Evolutionary conservation across 768 basidiomycete genomes (phyloP), one percentile per base, ranked within the genome.

Genomic region (Rhodocollybia butyracea): DNA sequence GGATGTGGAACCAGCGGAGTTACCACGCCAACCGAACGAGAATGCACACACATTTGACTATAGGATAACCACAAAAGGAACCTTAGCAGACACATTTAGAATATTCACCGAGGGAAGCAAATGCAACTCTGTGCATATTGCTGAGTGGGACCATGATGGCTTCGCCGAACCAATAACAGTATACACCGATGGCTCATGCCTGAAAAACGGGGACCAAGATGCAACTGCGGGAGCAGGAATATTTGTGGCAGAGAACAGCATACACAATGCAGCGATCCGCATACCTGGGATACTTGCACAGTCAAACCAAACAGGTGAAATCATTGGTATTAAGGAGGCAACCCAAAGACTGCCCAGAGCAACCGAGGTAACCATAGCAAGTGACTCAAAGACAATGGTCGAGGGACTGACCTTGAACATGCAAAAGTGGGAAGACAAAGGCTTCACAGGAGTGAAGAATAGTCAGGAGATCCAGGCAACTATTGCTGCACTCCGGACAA

Each of bases 101-200:
- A 46, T 46, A 15, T 46, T 46, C 45, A 46, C 45, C 1, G 39
- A n/a, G n/a, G n/a, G n/a, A n/a, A 40, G 7, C 11, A 6, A 40
- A 5, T 21, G 7, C 7, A 13, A 1, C 19, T 21, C 2, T 2
- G 15, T 2, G 24, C 22, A 2, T 21, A 46, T 5, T 10, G 10
- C 1, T 24, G 19, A 15, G 19, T 24, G 5, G 26, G n/a, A n/a
- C n/a, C n/a, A 46, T 24, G 15, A 17, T 1, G 26, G 5, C 6
- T n/a, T n/a, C n/a, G n/a, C n/a, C n/a, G 11, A 38, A n/a, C n/a
- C 36, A 38, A n/a, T n/a, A 38, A n/a, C n/a, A 38, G 51, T 56
- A 2, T 56, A 48, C 38, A 63, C 61, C 11, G 64, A 66, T 12
- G 59, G 65, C 0, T 61, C 62, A 6, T 58, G 57, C 32, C 3